Evolutionary conservation across 2,329 filamentous ascomycete species (phyloP).

Genomic region (Aurifilum marmelostoma): DNA sequence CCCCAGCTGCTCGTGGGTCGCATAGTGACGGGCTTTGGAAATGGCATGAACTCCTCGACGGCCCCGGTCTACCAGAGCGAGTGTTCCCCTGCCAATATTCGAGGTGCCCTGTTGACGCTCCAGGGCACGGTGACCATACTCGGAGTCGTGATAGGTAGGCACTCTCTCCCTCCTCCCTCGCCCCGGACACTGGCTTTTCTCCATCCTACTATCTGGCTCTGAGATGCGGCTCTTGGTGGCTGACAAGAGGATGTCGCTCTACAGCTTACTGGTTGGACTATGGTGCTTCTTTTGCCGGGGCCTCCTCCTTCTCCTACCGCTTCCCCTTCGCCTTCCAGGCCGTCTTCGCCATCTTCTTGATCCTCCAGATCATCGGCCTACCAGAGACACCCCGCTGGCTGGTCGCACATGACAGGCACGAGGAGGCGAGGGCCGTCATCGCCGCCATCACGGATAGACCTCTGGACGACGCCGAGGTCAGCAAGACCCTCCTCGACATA

Average conservation of each 20-base stretch:
- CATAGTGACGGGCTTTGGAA: conserved; percentile 49
- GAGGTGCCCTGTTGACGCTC: conserved; percentile 54
- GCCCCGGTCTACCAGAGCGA: conserved; percentile 45
- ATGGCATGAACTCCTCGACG: conserved; percentile 45
- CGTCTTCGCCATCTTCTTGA: conserved; percentile 43
- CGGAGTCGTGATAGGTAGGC: conserved; percentile 45
- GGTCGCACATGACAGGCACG: conserved; percentile 38
- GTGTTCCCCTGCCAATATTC: conserved; percentile 43
- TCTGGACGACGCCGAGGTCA: conserved; percentile 31
- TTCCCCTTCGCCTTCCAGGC: conserved; percentile 49
- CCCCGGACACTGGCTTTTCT: background rate
- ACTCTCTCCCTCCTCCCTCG: too few species aligned
- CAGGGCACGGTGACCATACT: conserved; percentile 51
- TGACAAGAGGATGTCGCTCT: background rate
- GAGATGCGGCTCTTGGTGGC: background rate
- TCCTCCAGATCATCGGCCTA: conserved; percentile 41
- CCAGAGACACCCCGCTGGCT: conserved; percentile 45
- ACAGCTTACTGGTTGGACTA: conserved; percentile 42
- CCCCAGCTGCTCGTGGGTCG: conserved; percentile 46
- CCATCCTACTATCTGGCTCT: background rate
- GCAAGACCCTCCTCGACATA: conserved; percentile 28
- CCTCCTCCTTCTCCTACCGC: conserved; percentile 44
- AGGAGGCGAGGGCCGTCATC: conserved; percentile 35
- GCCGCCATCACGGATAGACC: conserved; percentile 29
- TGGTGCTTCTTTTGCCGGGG: conserved; percentile 38